These are phyloP conservation scores for Suhomyces bribrorum DNA, from an alignment of 1,139 yeast species.

Conservation along the genomic window DNA sequence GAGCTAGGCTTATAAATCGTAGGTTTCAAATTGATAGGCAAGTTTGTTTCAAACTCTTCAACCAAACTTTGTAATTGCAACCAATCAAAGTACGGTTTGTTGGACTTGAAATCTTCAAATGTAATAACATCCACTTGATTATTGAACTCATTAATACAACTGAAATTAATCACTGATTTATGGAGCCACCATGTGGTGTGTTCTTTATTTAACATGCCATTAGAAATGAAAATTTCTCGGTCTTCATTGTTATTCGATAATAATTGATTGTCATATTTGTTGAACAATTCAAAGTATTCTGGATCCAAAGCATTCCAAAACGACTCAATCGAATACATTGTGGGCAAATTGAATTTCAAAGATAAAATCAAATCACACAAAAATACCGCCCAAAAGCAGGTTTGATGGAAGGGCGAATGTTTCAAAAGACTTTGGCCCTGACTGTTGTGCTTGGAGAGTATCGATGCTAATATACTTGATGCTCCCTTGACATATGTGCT, in stretches of 20 bases:
- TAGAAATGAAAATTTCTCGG: conserved; percentile 7
- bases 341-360: conserved; percentile 32
- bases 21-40: conserved; percentile 36
- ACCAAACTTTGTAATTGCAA: conserved; percentile 24
- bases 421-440: conserved; percentile 23
- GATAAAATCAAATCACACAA: conserved; percentile 39
- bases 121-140: conserved; percentile 29
- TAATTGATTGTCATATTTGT: conserved; percentile 11
- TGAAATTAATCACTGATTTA: conserved; percentile 31
- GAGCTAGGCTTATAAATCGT: conserved; percentile 31
- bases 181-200: conserved; percentile 40
- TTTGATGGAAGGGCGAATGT: conserved; percentile 32
- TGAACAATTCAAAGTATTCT: conserved; percentile 28
- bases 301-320: conserved; percentile 39
- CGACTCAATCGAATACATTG: conserved; percentile 31
- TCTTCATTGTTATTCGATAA: conserved; percentile 8
- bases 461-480: conserved; percentile 31
- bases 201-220: conserved; percentile 13
- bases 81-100: conserved; percentile 32
- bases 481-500: conserved; percentile 41
- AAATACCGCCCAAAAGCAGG: conserved; percentile 41
- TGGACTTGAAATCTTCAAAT: conserved; percentile 23
- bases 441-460: conserved; percentile 24
- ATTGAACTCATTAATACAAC: conserved; percentile 33
- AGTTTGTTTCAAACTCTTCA: conserved; percentile 30